Conservation (phyloP, 495 filamentous ascomycete genomes). For the Tuber umbilicatum region DNA sequence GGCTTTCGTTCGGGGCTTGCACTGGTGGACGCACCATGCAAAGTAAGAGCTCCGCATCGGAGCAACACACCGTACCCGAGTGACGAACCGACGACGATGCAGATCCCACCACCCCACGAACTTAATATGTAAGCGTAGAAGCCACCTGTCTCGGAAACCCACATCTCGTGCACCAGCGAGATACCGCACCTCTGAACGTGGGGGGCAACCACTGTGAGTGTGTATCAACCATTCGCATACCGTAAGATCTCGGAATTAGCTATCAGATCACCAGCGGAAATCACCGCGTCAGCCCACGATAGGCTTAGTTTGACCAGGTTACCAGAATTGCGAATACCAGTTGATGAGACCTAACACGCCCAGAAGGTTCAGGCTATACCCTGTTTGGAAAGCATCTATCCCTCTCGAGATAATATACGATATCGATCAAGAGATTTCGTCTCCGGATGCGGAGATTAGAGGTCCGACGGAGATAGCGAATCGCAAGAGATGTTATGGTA, state of each 20-base stretch:
- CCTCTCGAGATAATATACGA: too few relatives aligned
- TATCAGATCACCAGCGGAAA: background rate
- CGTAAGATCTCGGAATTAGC: background rate
- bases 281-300: background rate
- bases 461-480: background rate
- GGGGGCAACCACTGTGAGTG: background rate
- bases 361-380: background rate
- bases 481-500: background rate
- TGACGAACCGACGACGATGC: background rate
- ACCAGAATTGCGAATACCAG: background rate
- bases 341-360: background rate
- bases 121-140: background rate
- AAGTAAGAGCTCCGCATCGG: background rate
- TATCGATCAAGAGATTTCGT: background rate
- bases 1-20: background rate
- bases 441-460: background rate
- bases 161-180: background rate
- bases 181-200: background rate
- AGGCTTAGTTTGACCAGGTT: background rate
- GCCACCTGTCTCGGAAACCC: background rate
- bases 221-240: background rate
- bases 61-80: background rate
- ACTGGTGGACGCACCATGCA: background rate
- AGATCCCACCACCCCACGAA: background rate
- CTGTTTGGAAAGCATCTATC: background rate